Evolutionary conservation across 257 asterid species (phyloP).

Genomic region (Gentiana macrophylla): DNA sequence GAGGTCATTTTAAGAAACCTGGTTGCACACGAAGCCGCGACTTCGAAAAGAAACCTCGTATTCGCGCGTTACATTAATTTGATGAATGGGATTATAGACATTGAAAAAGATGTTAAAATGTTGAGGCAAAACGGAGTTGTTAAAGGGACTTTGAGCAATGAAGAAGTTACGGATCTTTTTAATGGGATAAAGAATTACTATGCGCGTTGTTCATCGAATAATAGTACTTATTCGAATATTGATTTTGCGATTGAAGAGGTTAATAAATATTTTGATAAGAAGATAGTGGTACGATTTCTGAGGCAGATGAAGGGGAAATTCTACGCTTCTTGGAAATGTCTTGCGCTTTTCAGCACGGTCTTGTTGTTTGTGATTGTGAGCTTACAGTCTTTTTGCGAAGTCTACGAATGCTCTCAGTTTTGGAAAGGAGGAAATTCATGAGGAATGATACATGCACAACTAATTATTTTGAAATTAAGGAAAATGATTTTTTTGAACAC

Average conservation of each 20-base stretch:
- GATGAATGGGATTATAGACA: conserved; percentile 10
- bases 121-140: conserved; percentile 16
- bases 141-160: conserved; percentile 17
- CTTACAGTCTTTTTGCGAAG: conserved; percentile 30
- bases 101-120: conserved; percentile 4
- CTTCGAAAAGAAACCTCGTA: conserved; percentile 4
- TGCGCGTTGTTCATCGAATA: not conserved
- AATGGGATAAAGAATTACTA: conserved; percentile 30
- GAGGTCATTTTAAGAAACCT: conserved; percentile 11
- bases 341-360: conserved; percentile 17
- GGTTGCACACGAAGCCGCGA: conserved; percentile 8
- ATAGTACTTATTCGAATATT: conserved; percentile 11
- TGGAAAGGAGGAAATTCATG: not conserved
- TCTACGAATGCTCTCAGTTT: conserved; percentile 8
- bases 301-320: conserved; percentile 14
- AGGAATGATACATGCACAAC: not conserved
- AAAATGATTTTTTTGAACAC: not conserved
- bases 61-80: conserved; percentile 5
- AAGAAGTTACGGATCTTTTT: conserved; percentile 27
- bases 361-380: conserved; percentile 17
- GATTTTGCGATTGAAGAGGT: conserved; percentile 31
- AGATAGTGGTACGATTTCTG: conserved; percentile 12
- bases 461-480: not conserved
- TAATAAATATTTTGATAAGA: conserved; percentile 18
- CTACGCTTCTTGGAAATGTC: conserved; percentile 12